These are phyloP conservation scores for Nigrospora sphaerica DNA, from an alignment of 2,329 filamentous ascomycete genomes.

Conservation along the genomic window DNA sequence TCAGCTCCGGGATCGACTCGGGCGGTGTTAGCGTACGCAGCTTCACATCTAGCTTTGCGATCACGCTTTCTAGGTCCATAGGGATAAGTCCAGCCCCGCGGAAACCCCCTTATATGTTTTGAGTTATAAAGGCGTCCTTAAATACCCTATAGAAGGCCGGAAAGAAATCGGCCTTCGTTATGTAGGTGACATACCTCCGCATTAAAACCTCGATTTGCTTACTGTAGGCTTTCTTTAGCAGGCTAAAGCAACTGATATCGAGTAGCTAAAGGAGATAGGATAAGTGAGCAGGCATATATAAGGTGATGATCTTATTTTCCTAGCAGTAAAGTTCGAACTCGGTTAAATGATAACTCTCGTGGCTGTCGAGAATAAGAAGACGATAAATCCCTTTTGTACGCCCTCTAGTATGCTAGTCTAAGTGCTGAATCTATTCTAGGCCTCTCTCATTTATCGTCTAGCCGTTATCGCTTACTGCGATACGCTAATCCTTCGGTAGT, in stretches of 20 bases:
- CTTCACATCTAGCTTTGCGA: not conserved
- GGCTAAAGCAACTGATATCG: slow-evolving; percentile 27
- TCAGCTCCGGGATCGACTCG: no score
- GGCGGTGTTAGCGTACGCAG: not conserved
- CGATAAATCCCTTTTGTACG: slow-evolving; percentile 16
- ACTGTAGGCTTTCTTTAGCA: slow-evolving; percentile 25
- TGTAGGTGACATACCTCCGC: slow-evolving; percentile 18
- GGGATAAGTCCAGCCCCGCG: not conserved
- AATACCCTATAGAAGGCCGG: not conserved
- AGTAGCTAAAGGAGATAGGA: slow-evolving; percentile 31
- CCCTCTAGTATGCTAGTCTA: slow-evolving; percentile 16
- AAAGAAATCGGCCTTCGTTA: slow-evolving; percentile 11
- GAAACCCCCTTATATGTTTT: not conserved
- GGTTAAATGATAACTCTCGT: slow-evolving; percentile 24
- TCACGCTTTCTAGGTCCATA: not conserved
- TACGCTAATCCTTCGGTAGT: not conserved
- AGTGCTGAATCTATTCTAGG: not conserved
- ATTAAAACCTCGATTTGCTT: slow-evolving; percentile 19
- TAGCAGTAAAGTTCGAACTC: slow-evolving; percentile 26
- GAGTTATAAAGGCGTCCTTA: not conserved
- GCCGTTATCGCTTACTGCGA: not conserved
- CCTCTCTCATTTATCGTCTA: not conserved
- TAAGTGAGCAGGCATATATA: slow-evolving; percentile 26
- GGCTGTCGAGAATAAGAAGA: slow-evolving; percentile 28
- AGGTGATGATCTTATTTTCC: slow-evolving; percentile 26